phyloP scores from a whole-genome alignment of 805 yeast species.

The Lipomyces japonicus region DNA sequence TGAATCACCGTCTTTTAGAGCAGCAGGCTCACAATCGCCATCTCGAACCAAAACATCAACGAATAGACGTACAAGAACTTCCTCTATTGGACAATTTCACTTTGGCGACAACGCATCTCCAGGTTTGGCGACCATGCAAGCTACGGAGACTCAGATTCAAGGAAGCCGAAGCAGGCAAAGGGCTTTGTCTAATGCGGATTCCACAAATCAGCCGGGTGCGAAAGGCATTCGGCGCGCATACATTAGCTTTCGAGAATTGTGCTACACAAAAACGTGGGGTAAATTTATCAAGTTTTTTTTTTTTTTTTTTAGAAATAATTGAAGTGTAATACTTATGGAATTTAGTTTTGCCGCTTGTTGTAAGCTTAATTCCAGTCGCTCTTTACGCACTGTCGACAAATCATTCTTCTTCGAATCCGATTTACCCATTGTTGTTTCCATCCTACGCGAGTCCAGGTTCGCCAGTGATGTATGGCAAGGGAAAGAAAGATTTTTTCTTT shows the following conservation, averaged over 20 bases:
- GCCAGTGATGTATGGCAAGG: slow-evolving; percentile 66
- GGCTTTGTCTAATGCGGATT: slow-evolving; percentile 29
- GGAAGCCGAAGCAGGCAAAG: slow-evolving; percentile 41
- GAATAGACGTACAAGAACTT: slow-evolving; percentile 43
- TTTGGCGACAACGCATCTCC: slow-evolving; percentile 72
- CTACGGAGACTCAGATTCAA: slow-evolving; percentile 43
- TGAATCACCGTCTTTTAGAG: neutral
- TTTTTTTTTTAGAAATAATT: neutral
- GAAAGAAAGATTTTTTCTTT: slow-evolving; percentile 74
- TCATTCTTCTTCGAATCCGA: slow-evolving; percentile 4
- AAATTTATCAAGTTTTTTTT: neutral
- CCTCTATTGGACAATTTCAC: slow-evolving; percentile 71
- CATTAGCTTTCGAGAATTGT: slow-evolving; percentile 56
- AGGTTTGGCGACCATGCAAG: slow-evolving; percentile 62
- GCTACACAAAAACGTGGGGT: slow-evolving; percentile 60
- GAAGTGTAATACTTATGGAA: neutral
- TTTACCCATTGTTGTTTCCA: slow-evolving; percentile 22
- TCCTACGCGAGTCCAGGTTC: slow-evolving; percentile 17
- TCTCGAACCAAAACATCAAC: neutral
- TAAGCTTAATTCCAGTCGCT: slow-evolving; percentile 11
- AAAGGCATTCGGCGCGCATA: slow-evolving; percentile 41
- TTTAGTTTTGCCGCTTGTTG: slow-evolving; percentile 18
- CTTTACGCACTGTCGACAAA: slow-evolving; percentile 8
- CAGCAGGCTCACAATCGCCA: neutral
- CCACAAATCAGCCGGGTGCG: neutral